Base-by-base conservation (phyloP, 1,284 basidiomycete genomes). In the Dichomitus squalens region DNA sequence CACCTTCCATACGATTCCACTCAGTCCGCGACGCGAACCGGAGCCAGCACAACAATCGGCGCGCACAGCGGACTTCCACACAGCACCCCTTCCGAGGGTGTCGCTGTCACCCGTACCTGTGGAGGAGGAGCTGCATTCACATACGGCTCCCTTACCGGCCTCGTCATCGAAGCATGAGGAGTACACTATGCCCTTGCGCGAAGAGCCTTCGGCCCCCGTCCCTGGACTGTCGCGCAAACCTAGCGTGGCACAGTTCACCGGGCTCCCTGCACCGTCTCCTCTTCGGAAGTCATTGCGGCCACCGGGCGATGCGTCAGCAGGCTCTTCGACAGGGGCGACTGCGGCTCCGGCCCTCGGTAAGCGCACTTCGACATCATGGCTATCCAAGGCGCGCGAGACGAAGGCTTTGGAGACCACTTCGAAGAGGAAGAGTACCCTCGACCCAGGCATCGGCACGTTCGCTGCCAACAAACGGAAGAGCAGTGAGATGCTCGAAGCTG, bases 301-400 rank as follows among this genome's bases (percentile, higher is more conserved):
- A 16, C 66, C 74, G 23, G 76, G 78, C 29, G 87, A 87, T 39
- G 71, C 76, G 25, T 76, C 78, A 1, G 57, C 72, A 8, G 72
- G 75, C 3, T 41, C 59, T 20, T 59, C 49, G 18, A 60, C 80
- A 1, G 79, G 79, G 49, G 79, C 82, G 6, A 73, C 75, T 43
- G 74, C 74, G 7, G 60, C 72, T 18, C 66, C 75, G 12, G 82
- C 81, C 16, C 81, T 81, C 12, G 34, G 23, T 4, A 89, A 88
- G 64, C 82, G 90, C 25, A 86, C 87, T 12, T 92, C 90, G 8
- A 57, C 56, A 2, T 53, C 56, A 0, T 92, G 90, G 90, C 70
- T 92, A 54, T 83, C 82, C 68, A 90, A 88, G 65, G 87, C 86
- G 12, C 79, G 88, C 40, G 89, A 91, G 68, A 86, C 80, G 21